Evolutionary conservation across 176 grass and related monocot species (phyloP), one percentile per base, ranked within the genome.

Genomic region (Ananas comosus): DNA sequence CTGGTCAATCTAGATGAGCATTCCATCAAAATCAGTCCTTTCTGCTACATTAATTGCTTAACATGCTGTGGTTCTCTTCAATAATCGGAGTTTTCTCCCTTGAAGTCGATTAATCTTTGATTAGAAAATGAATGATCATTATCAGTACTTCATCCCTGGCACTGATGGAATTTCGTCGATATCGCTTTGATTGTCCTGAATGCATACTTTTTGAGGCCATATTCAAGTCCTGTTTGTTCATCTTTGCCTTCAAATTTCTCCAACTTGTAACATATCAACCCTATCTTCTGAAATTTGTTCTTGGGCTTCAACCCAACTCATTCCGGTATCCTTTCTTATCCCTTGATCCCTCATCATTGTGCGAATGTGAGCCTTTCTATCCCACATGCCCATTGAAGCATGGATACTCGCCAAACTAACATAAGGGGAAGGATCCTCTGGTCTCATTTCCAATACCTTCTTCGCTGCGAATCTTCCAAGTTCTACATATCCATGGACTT

Each of bases 341-440:
- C 12, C 24, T 16, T 68, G 72, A 53, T 79, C 63, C 33, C 80
- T 58, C 1, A 88, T 85, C 65, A 83, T 33, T 65, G 54, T 51
- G 65, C 64, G 76, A 71, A 85, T 64, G 70, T 29, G 53, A 64
- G 67, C 66, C 74, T 83, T 91, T 59, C 76, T 64, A 49, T 91
- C 85, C 85, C 85, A 91, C 89, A 82, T 85, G 65, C 76, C 79
- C 75, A 80, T 22, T 11, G 82, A 91, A 88, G 89, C 89, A 80
- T 91, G 77, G 51, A 91, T 78, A 50, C 56, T 78, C 18, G 89
- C 88, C 76, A 91, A 75, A 63, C 50, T 66, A 53, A 91, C 80
- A 67, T 88, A 91, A 3, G 89, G 76, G 48, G 85, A 88, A 88
- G 85, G 80, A 66, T 91, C 82, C 22, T 80, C 76, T 56, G 85